These are phyloP conservation scores for Lentithecium fluviatile DNA, from an alignment of 495 filamentous ascomycete species.

Conservation along the genomic window DNA sequence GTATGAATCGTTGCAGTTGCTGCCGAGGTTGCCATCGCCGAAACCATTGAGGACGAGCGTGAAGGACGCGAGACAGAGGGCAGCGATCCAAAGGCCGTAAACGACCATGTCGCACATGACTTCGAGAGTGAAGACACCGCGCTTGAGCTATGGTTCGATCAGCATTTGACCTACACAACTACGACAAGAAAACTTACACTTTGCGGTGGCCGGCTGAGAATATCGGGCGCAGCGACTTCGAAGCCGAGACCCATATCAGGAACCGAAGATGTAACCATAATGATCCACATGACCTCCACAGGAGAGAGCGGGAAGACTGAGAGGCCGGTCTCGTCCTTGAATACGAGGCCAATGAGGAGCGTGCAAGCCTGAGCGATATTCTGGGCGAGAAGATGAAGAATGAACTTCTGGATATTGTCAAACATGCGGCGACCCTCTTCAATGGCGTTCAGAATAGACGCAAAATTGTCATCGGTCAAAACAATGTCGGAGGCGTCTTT, in stretches of 20 bases:
- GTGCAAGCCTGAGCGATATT: constrained; percentile 75
- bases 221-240: constrained; percentile 63
- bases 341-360: constrained; percentile 67
- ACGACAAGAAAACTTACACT: constrained; percentile 36
- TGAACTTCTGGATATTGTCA: constrained; percentile 82
- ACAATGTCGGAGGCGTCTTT: constrained; percentile 83
- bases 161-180: background rate
- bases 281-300: constrained; percentile 75
- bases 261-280: constrained; percentile 73
- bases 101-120: constrained; percentile 71
- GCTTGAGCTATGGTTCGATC: constrained; percentile 37
- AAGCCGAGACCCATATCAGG: constrained; percentile 73
- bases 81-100: constrained; percentile 69
- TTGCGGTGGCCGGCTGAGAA: constrained; percentile 71
- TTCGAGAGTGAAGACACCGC: constrained; percentile 69
- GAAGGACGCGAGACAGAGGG: constrained; percentile 65
- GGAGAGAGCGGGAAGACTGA: constrained; percentile 76
- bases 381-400: constrained; percentile 69
- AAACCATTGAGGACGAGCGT: constrained; percentile 66
- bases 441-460: constrained; percentile 73
- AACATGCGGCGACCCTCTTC: constrained; percentile 75
- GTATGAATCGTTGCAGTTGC: constrained; percentile 63
- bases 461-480: constrained; percentile 81
- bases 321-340: constrained; percentile 61
- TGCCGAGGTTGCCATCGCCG: constrained; percentile 61